Conservation (phyloP, 2,329 filamentous ascomycete genomes). For the Paraconiothyrium sp. region DNA sequence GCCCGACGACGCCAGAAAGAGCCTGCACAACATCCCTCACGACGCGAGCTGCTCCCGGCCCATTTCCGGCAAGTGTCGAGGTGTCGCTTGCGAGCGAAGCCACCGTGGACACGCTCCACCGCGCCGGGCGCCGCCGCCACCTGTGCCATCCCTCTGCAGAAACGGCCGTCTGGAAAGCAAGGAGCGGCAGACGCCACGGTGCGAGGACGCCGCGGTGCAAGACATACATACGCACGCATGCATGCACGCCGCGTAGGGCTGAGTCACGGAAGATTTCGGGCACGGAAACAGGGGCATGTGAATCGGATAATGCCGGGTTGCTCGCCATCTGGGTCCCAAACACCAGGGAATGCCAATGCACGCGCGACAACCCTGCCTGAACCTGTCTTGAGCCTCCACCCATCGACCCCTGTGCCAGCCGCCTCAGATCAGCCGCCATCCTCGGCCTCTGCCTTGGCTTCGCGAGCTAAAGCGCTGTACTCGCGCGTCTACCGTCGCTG, state of each 20-base stretch:
- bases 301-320: conserved; percentile 12
- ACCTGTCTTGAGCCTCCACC: neutral
- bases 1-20: conserved; percentile 5
- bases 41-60: neutral
- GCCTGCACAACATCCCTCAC: neutral
- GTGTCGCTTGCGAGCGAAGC: too few species aligned
- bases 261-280: conserved; percentile 14
- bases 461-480: neutral
- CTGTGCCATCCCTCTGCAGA: neutral
- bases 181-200: neutral
- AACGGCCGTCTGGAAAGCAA: neutral
- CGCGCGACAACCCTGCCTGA: neutral
- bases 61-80: neutral
- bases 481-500: too few species aligned
- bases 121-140: neutral
- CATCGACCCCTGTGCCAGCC: neutral
- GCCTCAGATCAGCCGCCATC: neutral
- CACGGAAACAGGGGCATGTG: neutral
- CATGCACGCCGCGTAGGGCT: conserved; percentile 27
- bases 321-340: conserved; percentile 12
- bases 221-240: conserved; percentile 2
- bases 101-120: neutral
- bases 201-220: neutral
- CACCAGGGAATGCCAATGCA: conserved; percentile 14
- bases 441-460: neutral